These are phyloP conservation scores for Claviceps monticola DNA, from an alignment of 2,329 filamentous ascomycete genomes.

Conservation along the genomic window DNA sequence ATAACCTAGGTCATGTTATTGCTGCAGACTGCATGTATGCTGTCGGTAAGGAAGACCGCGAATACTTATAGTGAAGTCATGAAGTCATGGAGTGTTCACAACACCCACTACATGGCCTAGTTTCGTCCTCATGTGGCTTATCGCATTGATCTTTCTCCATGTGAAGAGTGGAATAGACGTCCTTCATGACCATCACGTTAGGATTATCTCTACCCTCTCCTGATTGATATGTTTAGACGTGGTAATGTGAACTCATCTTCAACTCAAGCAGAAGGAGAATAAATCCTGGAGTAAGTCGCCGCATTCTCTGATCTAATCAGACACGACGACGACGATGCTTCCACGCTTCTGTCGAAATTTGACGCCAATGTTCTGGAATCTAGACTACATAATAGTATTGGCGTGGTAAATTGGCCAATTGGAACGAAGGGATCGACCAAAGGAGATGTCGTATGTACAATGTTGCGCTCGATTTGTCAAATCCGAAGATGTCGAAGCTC, in stretches of 20 bases:
- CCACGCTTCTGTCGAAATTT: conserved; percentile 28
- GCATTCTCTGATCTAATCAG: conserved; percentile 28
- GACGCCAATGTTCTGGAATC: conserved; percentile 33
- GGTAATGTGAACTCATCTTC: conserved; percentile 29
- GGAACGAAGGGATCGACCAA: conserved; percentile 29
- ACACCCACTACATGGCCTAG: background rate
- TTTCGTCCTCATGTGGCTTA: background rate
- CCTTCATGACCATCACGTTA: background rate
- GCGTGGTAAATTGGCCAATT: conserved; percentile 31
- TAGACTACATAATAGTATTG: conserved; percentile 32
- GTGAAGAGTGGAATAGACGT: background rate
- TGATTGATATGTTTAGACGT: background rate
- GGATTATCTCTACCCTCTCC: background rate
- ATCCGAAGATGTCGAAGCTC: conserved; percentile 36
- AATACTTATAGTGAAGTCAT: no score
- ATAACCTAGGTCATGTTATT: no score
- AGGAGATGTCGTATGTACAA: conserved; percentile 31
- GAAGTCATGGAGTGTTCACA: no score
- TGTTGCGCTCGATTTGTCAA: conserved; percentile 29
- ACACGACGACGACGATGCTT: conserved; percentile 1
- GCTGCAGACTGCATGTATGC: no score
- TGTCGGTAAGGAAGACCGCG: no score
- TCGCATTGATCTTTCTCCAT: background rate
- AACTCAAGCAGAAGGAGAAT: conserved; percentile 32
- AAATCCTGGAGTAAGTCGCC: conserved; percentile 32